These are phyloP conservation scores for Betula pendula DNA, from an alignment of 306 rosid species.

Conservation along the genomic window DNA sequence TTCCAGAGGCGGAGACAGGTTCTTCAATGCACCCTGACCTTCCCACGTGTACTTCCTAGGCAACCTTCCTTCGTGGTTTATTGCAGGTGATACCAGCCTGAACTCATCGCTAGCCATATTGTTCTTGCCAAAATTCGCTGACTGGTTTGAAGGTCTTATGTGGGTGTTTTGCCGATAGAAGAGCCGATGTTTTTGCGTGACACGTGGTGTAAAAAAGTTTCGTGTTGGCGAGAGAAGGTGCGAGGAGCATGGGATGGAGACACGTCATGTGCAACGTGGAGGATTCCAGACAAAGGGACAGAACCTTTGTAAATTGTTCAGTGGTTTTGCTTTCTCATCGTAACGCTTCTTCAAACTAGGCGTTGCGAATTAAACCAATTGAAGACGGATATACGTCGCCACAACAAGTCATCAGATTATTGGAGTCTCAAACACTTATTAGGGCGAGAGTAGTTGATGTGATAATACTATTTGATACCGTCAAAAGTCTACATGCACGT, in stretches of 20 bases:
- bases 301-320: too few species aligned
- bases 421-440: too few species aligned
- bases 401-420: too few species aligned
- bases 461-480: too few species aligned
- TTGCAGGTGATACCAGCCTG: constrained; percentile 53
- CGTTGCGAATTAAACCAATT: too few species aligned
- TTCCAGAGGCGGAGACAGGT: constrained; percentile 80
- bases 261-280: constrained; percentile 41
- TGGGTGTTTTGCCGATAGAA: not conserved
- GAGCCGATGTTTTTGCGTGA: constrained; percentile 15
- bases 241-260: not conserved
- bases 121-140: not conserved
- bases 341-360: too few species aligned
- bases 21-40: constrained; percentile 77
- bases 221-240: constrained; percentile 25
- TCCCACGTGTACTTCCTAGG: constrained; percentile 65
- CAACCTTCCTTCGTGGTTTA: constrained; percentile 57
- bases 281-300: not conserved
- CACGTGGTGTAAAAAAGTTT: constrained; percentile 26
- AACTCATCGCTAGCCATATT: constrained; percentile 57
- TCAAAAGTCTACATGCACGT: too few species aligned
- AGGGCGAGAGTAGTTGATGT: too few species aligned
- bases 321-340: too few species aligned
- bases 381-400: too few species aligned
- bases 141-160: not conserved